phyloP scores from a whole-genome alignment of 805 yeast genomes.

The Kuraishia molischiana region DNA sequence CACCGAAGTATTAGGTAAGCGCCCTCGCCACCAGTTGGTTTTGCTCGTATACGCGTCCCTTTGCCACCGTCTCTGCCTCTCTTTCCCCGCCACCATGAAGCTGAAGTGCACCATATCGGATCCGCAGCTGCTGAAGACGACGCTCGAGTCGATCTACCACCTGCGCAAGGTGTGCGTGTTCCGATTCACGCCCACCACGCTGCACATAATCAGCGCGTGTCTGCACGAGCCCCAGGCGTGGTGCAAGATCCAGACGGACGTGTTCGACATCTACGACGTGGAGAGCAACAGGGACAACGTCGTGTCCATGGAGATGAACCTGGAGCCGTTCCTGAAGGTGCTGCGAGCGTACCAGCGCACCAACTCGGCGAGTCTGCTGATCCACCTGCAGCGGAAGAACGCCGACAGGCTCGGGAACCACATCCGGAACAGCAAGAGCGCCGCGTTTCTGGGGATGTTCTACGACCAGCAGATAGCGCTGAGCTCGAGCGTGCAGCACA shows the following conservation, averaged over 20 bases:
- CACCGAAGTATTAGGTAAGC: too few relatives aligned
- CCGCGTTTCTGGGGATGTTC: constrained; percentile 44
- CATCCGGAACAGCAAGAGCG: constrained; percentile 16
- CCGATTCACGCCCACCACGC: constrained; percentile 38
- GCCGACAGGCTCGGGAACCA: constrained; percentile 16
- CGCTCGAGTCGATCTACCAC: constrained; percentile 38
- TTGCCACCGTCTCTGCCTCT: too few relatives aligned
- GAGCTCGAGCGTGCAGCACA: constrained; percentile 44
- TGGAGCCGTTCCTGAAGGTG: constrained; percentile 51
- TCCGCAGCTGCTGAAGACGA: constrained; percentile 17
- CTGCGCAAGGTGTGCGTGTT: constrained; percentile 48
- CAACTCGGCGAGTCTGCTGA: constrained; percentile 37
- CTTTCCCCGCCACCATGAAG: too few relatives aligned
- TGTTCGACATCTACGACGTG: constrained; percentile 42
- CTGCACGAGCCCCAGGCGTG: constrained; percentile 58
- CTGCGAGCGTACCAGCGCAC: constrained; percentile 46
- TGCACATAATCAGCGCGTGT: constrained; percentile 42
- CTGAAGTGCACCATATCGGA: constrained; percentile 3
- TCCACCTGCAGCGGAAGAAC: constrained; percentile 40
- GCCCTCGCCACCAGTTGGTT: too few relatives aligned
- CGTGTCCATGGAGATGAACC: constrained; percentile 51
- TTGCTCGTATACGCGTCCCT: too few relatives aligned
- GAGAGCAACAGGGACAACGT: constrained; percentile 42
- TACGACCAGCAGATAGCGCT: constrained; percentile 36
- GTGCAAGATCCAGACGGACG: constrained; percentile 40